Conservation (phyloP, 768 basidiomycete genomes). For the Tulasnella sp. region DNA sequence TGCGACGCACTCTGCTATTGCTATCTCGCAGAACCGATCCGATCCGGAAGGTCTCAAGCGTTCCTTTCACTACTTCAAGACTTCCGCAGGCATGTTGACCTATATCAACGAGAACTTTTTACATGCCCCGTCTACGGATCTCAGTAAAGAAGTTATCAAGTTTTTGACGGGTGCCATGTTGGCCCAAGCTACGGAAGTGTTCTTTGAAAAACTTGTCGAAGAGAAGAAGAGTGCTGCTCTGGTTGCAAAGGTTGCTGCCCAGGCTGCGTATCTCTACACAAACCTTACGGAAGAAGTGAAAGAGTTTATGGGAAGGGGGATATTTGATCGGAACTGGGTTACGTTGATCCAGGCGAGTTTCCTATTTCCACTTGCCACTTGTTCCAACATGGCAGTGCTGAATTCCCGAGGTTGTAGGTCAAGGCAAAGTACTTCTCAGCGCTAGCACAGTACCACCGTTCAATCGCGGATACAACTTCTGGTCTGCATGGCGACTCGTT, state of each 20-base stretch:
- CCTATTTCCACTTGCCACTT: not conserved
- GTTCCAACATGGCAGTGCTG: not conserved
- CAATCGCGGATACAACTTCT: conserved; percentile 58
- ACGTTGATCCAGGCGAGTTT: conserved; percentile 60
- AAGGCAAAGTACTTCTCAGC: conserved; percentile 87
- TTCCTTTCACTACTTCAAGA: conserved; percentile 81
- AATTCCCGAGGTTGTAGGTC: conserved; percentile 36
- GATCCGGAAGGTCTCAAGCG: conserved; percentile 89
- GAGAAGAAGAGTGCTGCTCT: conserved; percentile 74
- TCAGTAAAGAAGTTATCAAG: conserved; percentile 88
- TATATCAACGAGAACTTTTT: conserved; percentile 99
- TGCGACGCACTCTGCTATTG: conserved; percentile 84
- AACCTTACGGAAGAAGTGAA: conserved; percentile 83
- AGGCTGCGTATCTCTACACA: conserved; percentile 70
- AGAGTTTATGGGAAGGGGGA: conserved; percentile 92
- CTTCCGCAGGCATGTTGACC: conserved; percentile 89
- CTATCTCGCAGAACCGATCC: conserved; percentile 67
- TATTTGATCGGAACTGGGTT: conserved; percentile 92
- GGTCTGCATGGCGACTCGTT: conserved; percentile 81
- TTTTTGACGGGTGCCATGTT: conserved; percentile 78
- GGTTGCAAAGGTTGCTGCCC: conserved; percentile 71
- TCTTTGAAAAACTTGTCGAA: conserved; percentile 86
- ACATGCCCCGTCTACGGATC: conserved; percentile 91
- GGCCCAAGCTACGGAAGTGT: conserved; percentile 91
- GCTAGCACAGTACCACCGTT: conserved; percentile 76